Base-by-base conservation (phyloP, 1,139 yeast species). In the Geotrichum reessii region DNA sequence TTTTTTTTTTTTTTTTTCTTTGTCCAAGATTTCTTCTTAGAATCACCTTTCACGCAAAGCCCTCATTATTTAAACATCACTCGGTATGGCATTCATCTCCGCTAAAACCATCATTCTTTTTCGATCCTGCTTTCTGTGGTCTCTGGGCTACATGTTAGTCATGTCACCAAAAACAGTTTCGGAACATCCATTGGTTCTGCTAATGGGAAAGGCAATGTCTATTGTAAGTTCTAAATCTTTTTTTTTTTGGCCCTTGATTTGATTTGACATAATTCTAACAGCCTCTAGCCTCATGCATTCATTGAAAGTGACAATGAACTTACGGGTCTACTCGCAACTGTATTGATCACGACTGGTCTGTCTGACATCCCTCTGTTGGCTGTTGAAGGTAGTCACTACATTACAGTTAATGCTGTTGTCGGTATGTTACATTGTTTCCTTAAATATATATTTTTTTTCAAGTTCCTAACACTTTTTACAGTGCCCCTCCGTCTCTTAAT, bases 401-500 rank as follows among this genome's bases (percentile, higher is more conserved):
- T 60, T n/a, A 53, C 57, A 6, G 61, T 58, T 19, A 58, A 58
- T 27, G 24, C 53, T 11, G 59, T 55, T 6, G 58, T 60, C 25
- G 53, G 62, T 58, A 53, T 46, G 62, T 60, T 11, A 21, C 25
- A 53, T 14, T 12, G 17, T 40, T 19, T 21, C 28, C 31, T 53
- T 7, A n/a, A 14, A 11, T 6, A 33, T 28, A n/a, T 37, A 11
- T 5, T 3, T 40, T 37, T 70, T 27, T 61, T 62, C 24, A 65
- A 14, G 1, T 24, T 8, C 5, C 50, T 54, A 47, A 47, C 50
- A 12, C 33, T 22, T 47, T 19, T 1, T 31, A 28, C n/a, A 60
- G 85, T 88, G 2, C 95, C 96, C 8, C 65, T 81, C 11, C 80
- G 97, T 67, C 74, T 90, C 58, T 64, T 80, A 11, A 64, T 78